A percentile compares a stretch with the other conserved stretches of the same genome.
phyloP scores from a whole-genome alignment of 108 stramenopile genomes.

The Pseudonitzschia delicatissima region DNA sequence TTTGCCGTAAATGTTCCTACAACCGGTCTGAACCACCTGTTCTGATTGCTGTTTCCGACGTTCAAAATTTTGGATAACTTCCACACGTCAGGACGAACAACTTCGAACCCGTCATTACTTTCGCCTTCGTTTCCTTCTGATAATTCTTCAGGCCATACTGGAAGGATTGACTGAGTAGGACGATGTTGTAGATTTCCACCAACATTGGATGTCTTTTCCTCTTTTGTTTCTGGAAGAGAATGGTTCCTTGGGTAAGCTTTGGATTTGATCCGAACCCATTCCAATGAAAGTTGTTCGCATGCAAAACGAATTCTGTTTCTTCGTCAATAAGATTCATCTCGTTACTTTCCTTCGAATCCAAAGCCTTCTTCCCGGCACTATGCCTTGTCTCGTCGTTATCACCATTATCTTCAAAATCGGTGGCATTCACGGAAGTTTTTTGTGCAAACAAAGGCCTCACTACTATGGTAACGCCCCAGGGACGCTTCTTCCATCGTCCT shows the following conservation, averaged over 20 bases:
- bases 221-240: background rate
- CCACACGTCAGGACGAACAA: background rate
- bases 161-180: conserved; percentile 9
- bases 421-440: background rate
- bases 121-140: background rate
- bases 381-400: background rate
- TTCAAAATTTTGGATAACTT: background rate
- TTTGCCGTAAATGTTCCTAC: conserved; percentile 9
- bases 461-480: conserved; percentile 8
- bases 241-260: conserved; percentile 8
- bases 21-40: conserved; percentile 8
- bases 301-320: conserved; percentile 8
- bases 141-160: conserved; percentile 7
- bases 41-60: background rate
- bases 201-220: background rate
- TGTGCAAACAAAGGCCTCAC: conserved; percentile 1
- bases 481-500: conserved; percentile 5
- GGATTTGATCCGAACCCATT: conserved; percentile 9
- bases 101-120: background rate
- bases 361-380: too few species aligned
- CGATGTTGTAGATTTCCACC: conserved; percentile 6
- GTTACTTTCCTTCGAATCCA: background rate
- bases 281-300: conserved; percentile 4
- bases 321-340: background rate
- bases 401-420: background rate